These are phyloP conservation scores for Thyridium curvatum DNA, from an alignment of 2,329 filamentous ascomycete genomes.

Conservation along the genomic window DNA sequence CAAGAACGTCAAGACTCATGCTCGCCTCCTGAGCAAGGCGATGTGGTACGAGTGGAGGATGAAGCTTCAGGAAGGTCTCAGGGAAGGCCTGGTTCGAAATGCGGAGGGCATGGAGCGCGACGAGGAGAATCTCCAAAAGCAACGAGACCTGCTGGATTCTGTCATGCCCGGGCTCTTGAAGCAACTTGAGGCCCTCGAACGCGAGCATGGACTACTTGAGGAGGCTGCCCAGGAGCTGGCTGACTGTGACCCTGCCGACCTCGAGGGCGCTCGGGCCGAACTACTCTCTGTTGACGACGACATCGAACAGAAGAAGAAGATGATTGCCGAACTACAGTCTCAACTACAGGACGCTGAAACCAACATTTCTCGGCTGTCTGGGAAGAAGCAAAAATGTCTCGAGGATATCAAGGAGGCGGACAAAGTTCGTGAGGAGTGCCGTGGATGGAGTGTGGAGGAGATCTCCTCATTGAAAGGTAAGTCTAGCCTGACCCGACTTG, in stretches of 20 bases:
- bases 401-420: conserved; percentile 79
- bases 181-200: conserved; percentile 53
- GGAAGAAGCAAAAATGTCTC: conserved; percentile 62
- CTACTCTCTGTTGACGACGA: conserved; percentile 60
- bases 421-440: conserved; percentile 76
- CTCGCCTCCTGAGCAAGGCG: conserved; percentile 82
- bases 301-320: conserved; percentile 61
- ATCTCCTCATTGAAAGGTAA: conserved; percentile 73
- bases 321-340: conserved; percentile 59
- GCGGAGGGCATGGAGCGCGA: conserved; percentile 72
- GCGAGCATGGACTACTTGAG: conserved; percentile 62
- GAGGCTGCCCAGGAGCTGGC: conserved; percentile 68
- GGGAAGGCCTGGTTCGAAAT: conserved; percentile 71
- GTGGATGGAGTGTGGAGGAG: conserved; percentile 82
- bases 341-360: conserved; percentile 63
- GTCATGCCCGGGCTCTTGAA: conserved; percentile 60
- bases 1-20: conserved; percentile 93
- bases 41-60: conserved; percentile 99
- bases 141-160: conserved; percentile 61
- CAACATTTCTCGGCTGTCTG: conserved; percentile 53
- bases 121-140: conserved; percentile 56
- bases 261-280: conserved; percentile 65
- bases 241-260: conserved; percentile 73
- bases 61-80: conserved; percentile 76
- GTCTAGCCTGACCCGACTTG: conserved; percentile 1